Evolutionary conservation across 2,329 filamentous ascomycete genomes (phyloP), one percentile per base, ranked within the genome.

Genomic region (Pseudogymnoascus pannorum): DNA sequence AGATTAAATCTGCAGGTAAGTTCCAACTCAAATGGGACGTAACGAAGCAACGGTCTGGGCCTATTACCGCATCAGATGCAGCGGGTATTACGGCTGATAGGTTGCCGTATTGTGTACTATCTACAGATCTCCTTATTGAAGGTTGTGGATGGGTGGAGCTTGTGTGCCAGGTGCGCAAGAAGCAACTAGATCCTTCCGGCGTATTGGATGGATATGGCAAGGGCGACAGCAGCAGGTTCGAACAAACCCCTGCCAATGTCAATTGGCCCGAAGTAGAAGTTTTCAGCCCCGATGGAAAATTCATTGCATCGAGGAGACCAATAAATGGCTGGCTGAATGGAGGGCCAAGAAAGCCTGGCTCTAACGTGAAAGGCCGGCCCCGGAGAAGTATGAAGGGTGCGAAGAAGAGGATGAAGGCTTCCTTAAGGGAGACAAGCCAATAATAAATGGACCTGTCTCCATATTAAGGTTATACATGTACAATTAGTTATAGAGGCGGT

Each of bases 111-210:
- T 82, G 84, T 12, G 85, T 97, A 2, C 80, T 94, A 63, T 85
- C 88, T 7, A 82, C 87, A 0, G 95, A 99, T 71, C 85, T 99
- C 22, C 77, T 99, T 12, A 86, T 99, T 58, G 93, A 97, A 72
- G 92, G 94, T 1, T 87, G 92, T 24, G 94, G 94, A 6, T 99
- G 95, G 89, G 82, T 99, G 2, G 94, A 99, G 74, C 74, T 99
- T 40, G 87, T 86, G 0, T 87, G 87, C 2, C 93, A 99, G 75
- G 84, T 95, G 8, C 84, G 93, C 58, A 83, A 79, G 14, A 81
- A 75, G 69, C 77, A 80, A 62, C 74, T 80, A 11, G 66, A 69
- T 63, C 60, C 64, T 72, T 59, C 70, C 74, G 8, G 67, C 65
- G 3, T 67, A 38, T 22, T 57, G 35, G 62, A 65, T 61, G 38